Conservation (phyloP, 2,329 filamentous ascomycete genomes). For the Microcyclospora tardicrescens region DNA sequence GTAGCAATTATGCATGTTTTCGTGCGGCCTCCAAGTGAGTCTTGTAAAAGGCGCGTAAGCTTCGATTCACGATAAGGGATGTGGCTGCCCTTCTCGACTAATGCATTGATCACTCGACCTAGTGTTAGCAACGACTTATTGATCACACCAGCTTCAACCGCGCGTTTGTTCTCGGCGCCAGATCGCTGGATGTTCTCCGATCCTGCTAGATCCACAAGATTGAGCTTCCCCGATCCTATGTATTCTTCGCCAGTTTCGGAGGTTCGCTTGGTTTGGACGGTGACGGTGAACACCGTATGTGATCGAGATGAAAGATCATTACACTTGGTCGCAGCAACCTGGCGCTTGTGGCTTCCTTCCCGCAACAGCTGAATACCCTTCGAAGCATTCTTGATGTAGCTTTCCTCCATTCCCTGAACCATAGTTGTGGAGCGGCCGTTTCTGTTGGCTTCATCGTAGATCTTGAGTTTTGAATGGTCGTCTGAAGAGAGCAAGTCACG, state of each 20-base stretch:
- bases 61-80: conserved; percentile 95
- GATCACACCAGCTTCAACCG: conserved; percentile 88
- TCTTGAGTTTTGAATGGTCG: conserved; percentile 77
- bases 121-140: conserved; percentile 95
- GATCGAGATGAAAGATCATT: conserved; percentile 95
- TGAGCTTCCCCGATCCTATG: conserved; percentile 82
- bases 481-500: conserved; percentile 76
- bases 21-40: conserved; percentile 85
- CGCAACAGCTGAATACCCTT: conserved; percentile 83
- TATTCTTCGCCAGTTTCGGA: conserved; percentile 79
- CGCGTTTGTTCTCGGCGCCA: conserved; percentile 94
- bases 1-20: conserved; percentile 99
- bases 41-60: conserved; percentile 84
- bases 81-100: conserved; percentile 79
- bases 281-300: conserved; percentile 95
- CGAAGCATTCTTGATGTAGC: conserved; percentile 71
- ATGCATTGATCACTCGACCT: conserved; percentile 90
- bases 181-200: conserved; percentile 97
- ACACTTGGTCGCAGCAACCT: conserved; percentile 99
- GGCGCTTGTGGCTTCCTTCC: conserved; percentile 78
- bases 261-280: conserved; percentile 72
- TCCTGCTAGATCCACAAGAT: conserved; percentile 89
- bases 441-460: conserved; percentile 80
- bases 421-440: conserved; percentile 75
- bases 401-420: conserved; percentile 96